phyloP scores from a whole-genome alignment of 768 basidiomycete species.

The Tylopilus sp. region DNA sequence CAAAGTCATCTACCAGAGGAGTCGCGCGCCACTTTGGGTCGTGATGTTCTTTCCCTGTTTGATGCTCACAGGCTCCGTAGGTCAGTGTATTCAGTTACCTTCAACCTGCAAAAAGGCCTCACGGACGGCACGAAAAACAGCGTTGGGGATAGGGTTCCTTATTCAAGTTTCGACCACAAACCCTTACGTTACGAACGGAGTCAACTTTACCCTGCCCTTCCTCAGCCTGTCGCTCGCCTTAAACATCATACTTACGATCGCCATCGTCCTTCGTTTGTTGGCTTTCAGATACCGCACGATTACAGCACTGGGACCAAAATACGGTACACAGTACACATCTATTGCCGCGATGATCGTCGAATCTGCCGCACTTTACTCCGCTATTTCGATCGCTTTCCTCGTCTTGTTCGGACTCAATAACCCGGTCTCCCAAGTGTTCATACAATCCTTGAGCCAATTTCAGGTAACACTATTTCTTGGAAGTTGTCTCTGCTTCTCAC shows the following conservation, averaged over 20 bases:
- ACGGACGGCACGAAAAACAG: not conserved
- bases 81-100: not conserved
- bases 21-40: constrained; percentile 5
- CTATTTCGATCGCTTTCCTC: constrained; percentile 29
- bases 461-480: constrained; percentile 18
- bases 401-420: constrained; percentile 21
- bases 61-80: constrained; percentile 4
- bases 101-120: not conserved
- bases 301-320: constrained; percentile 19
- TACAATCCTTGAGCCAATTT: constrained; percentile 27
- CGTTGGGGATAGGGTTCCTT: constrained; percentile 6
- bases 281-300: constrained; percentile 11
- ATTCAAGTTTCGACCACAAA: constrained; percentile 13
- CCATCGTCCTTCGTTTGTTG: constrained; percentile 31
- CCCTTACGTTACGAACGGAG: constrained; percentile 1
- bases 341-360: constrained; percentile 36
- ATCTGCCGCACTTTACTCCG: constrained; percentile 31
- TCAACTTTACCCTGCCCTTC: constrained; percentile 24
- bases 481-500: not conserved
- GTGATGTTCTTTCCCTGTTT: constrained; percentile 9
- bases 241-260: constrained; percentile 33
- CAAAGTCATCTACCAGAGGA: constrained; percentile 16
- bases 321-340: constrained; percentile 28
- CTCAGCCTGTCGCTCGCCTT: constrained; percentile 26
- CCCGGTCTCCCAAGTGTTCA: constrained; percentile 27